These are phyloP conservation scores for Suillus variegatus DNA, from an alignment of 768 basidiomycete species.

Conservation along the genomic window DNA sequence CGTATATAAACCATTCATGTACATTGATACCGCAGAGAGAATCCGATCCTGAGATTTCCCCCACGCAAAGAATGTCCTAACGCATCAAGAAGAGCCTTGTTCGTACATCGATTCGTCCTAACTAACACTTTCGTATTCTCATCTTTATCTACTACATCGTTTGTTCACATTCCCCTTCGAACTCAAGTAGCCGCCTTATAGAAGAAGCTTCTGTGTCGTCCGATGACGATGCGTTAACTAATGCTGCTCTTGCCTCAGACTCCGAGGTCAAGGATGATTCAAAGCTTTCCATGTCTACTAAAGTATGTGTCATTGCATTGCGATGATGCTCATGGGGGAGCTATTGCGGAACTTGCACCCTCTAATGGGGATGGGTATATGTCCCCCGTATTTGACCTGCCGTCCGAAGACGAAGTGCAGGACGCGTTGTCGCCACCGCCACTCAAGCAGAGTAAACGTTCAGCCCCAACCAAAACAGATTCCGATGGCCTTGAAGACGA, in stretches of 20 bases:
- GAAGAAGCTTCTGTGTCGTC: constrained; percentile 30
- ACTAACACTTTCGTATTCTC: too few relatives aligned
- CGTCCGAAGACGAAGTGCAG: constrained; percentile 38
- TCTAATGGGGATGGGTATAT: constrained; percentile 65
- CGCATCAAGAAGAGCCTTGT: too few relatives aligned
- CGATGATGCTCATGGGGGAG: constrained; percentile 28
- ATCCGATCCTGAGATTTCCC: too few relatives aligned
- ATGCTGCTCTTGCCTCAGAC: constrained; percentile 6
- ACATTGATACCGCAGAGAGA: too few relatives aligned
- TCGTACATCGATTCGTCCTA: too few relatives aligned
- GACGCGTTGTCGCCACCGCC: constrained; percentile 25
- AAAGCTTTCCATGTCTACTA: constrained; percentile 28
- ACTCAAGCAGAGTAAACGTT: constrained; percentile 33
- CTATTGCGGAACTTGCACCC: constrained; percentile 35
- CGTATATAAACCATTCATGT: too few relatives aligned
- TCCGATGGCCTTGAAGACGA: constrained; percentile 49
- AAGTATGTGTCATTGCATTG: constrained; percentile 41
- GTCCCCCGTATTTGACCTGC: constrained; percentile 68
- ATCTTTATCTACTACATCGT: too few relatives aligned
- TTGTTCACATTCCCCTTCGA: too few relatives aligned
- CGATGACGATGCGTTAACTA: constrained; percentile 18
- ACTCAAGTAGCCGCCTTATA: too few relatives aligned
- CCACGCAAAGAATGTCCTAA: too few relatives aligned
- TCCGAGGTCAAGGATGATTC: constrained; percentile 10
- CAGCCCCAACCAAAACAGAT: constrained; percentile 11